Conservation (phyloP, 2,329 filamentous ascomycete genomes). For the Cercospora citrullina region DNA sequence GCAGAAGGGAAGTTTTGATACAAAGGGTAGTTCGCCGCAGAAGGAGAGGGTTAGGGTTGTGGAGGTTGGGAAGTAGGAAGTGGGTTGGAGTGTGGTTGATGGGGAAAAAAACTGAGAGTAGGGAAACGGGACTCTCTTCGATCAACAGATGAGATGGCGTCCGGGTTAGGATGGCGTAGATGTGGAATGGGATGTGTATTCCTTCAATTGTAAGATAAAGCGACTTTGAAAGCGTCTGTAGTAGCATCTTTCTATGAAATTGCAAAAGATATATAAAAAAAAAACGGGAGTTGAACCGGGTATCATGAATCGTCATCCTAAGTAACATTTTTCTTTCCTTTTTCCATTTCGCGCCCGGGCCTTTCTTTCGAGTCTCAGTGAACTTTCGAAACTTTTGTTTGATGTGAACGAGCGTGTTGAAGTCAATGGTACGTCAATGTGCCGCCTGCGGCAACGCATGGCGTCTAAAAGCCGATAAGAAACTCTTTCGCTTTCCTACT, state of each 20-base stretch:
- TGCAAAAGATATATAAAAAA: background rate
- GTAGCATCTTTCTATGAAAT: background rate
- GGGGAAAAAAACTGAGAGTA: too few species aligned
- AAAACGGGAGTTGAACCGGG: background rate
- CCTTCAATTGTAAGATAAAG: too few species aligned
- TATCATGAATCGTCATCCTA: background rate
- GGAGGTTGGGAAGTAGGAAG: conserved; percentile 14
- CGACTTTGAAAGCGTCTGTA: background rate
- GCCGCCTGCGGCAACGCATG: conserved; percentile 9
- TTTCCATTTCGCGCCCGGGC: background rate
- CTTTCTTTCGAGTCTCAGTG: background rate
- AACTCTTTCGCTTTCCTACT: conserved; percentile 50
- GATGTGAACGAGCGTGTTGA: background rate
- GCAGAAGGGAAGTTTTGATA: background rate
- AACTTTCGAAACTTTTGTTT: background rate
- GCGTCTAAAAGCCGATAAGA: conserved; percentile 46
- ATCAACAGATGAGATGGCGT: too few species aligned
- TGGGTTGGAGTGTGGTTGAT: too few species aligned
- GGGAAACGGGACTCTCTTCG: too few species aligned
- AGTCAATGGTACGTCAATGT: background rate
- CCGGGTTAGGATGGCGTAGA: too few species aligned
- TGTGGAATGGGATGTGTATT: too few species aligned
- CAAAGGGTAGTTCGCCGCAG: conserved; percentile 22
- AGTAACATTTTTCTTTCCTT: background rate
- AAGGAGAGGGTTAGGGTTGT: conserved; percentile 17